phyloP scores from a whole-genome alignment of 345 rosid genomes.

The Angophora floribunda region DNA sequence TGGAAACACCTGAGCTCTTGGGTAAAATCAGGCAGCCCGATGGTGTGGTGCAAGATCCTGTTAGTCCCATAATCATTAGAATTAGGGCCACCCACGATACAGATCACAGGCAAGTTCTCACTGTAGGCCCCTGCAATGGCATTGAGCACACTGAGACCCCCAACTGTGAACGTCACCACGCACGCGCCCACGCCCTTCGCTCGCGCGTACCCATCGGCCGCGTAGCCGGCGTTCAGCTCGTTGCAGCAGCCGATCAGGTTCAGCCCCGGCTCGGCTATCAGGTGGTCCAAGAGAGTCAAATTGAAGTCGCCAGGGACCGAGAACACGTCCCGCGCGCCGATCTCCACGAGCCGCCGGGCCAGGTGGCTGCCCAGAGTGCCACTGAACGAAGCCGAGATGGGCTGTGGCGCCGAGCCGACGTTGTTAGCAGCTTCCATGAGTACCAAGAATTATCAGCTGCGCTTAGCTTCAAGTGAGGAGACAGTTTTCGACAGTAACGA shows the following conservation, averaged over 20 bases:
- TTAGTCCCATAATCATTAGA: constrained; percentile 65
- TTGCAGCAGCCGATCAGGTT: constrained; percentile 63
- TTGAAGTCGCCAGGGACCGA: constrained; percentile 76
- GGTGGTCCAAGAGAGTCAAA: constrained; percentile 50
- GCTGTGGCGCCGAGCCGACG: constrained; percentile 26
- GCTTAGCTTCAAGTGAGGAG: neutral
- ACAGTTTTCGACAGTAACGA: neutral
- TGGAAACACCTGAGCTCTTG: constrained; percentile 67
- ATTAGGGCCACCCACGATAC: constrained; percentile 65
- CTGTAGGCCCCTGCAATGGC: constrained; percentile 72
- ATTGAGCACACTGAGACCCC: constrained; percentile 59
- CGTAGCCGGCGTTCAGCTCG: constrained; percentile 78
- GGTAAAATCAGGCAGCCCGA: constrained; percentile 57
- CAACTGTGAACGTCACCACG: constrained; percentile 71
- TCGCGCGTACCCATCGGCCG: constrained; percentile 71
- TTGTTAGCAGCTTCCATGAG: constrained; percentile 28
- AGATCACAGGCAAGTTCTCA: constrained; percentile 62
- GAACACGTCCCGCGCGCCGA: constrained; percentile 59
- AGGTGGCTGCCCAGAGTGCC: constrained; percentile 54
- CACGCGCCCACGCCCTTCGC: constrained; percentile 62
- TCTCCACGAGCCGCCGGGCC: constrained; percentile 63
- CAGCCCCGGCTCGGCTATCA: constrained; percentile 47
- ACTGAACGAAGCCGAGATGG: constrained; percentile 6
- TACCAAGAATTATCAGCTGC: neutral
- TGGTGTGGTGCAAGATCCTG: constrained; percentile 65